Percentiles rank a stretch among this genome's conserved stretches.
These are phyloP conservation scores for Trichoderma reesei DNA, from an alignment of 495 filamentous ascomycete species.

Conservation along the genomic window DNA sequence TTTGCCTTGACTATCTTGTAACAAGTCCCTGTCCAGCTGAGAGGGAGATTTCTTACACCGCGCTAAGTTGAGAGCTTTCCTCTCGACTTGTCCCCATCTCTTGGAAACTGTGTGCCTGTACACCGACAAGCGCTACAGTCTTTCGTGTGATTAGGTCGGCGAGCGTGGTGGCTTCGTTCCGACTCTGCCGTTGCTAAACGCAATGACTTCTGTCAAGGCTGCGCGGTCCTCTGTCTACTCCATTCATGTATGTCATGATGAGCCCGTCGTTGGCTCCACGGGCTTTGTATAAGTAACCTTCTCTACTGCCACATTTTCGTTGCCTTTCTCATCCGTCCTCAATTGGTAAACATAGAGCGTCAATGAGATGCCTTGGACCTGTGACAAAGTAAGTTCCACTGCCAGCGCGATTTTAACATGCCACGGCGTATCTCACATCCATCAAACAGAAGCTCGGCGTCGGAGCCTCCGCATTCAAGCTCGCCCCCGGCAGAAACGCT, in stretches of 20 bases:
- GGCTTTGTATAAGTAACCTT: constrained; percentile 97
- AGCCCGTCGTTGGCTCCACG: constrained; percentile 36
- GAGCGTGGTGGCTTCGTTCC: constrained; percentile 12
- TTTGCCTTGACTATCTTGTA: constrained; percentile 14
- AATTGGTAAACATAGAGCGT: constrained; percentile 97
- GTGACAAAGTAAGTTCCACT: constrained; percentile 9
- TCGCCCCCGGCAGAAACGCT: constrained; percentile 54
- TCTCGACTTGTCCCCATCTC: not conserved
- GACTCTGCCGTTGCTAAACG: not conserved
- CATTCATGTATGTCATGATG: constrained; percentile 22
- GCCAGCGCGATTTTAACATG: not conserved
- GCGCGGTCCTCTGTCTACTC: constrained; percentile 7
- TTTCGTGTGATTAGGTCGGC: constrained; percentile 11
- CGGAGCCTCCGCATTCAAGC: constrained; percentile 60
- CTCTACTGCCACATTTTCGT: constrained; percentile 88
- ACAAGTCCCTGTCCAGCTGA: not conserved
- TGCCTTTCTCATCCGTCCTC: constrained; percentile 77
- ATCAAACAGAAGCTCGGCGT: constrained; percentile 96
- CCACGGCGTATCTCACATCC: constrained; percentile 62
- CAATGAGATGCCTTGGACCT: constrained; percentile 97
- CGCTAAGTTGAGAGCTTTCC: not conserved
- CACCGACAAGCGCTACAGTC: not conserved
- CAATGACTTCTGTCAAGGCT: not conserved
- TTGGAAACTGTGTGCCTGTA: not conserved
- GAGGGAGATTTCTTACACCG: not conserved